These are phyloP conservation scores for Penicillium sp. DNA, from an alignment of 2,329 filamentous ascomycete species.

Conservation along the genomic window DNA sequence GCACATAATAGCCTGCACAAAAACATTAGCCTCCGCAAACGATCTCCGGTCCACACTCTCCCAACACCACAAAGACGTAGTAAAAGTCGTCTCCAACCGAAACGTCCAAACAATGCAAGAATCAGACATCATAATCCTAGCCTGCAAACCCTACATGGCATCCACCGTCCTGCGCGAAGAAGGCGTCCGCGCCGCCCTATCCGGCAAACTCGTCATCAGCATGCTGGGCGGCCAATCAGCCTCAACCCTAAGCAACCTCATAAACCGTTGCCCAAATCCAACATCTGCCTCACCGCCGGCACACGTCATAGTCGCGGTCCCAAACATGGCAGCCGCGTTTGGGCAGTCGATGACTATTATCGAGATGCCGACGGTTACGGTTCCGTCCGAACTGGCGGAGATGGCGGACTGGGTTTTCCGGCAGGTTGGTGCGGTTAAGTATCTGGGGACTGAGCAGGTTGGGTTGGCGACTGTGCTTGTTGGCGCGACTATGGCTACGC, in stretches of 20 bases:
- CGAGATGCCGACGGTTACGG: constrained; percentile 42
- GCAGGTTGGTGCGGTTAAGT: constrained; percentile 47
- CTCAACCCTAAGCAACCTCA: constrained; percentile 16
- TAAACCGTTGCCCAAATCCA: constrained; percentile 11
- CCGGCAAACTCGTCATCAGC: constrained; percentile 49
- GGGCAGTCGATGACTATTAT: constrained; percentile 50
- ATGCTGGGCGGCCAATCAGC: constrained; percentile 48
- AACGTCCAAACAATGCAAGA: constrained; percentile 33
- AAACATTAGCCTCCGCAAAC: constrained; percentile 36
- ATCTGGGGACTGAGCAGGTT: constrained; percentile 51
- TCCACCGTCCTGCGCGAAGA: constrained; percentile 35
- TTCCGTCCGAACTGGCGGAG: constrained; percentile 39
- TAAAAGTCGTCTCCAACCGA: constrained; percentile 36
- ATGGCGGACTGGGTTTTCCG: constrained; percentile 50
- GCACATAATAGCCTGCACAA: constrained; percentile 43
- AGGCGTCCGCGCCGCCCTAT: constrained; percentile 39
- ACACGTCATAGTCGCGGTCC: constrained; percentile 42
- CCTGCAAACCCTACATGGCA: constrained; percentile 47
- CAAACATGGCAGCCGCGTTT: constrained; percentile 47
- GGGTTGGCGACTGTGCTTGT: constrained; percentile 57
- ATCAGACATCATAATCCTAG: constrained; percentile 45
- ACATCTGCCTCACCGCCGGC: constrained; percentile 10
- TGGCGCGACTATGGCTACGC: constrained; percentile 58
- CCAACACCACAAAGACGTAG: constrained; percentile 26
- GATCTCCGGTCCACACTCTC: constrained; percentile 31